Evolutionary conservation across 1,284 basidiomycete genomes (phyloP).

Genomic region (Omphalotus olearius): DNA sequence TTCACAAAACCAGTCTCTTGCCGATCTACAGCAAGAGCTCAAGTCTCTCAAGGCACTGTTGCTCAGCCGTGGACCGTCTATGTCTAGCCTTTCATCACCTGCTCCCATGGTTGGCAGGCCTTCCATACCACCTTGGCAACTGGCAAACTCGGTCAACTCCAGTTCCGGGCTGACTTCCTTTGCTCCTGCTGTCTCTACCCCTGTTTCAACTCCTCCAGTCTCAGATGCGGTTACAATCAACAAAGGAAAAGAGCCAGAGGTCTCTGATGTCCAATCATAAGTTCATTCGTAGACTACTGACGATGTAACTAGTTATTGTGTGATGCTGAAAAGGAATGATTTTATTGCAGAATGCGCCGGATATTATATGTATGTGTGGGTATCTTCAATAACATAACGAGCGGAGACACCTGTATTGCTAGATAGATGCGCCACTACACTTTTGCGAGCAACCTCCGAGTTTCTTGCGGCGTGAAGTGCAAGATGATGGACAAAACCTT

Average conservation of each 20-base stretch:
- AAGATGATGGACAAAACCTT: constrained; percentile 88
- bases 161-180: constrained; percentile 12
- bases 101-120: constrained; percentile 56
- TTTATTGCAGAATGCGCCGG: not conserved
- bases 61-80: constrained; percentile 68
- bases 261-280: not conserved
- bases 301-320: not conserved
- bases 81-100: constrained; percentile 45
- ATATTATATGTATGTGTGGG: not conserved
- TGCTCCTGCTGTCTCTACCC: constrained; percentile 20
- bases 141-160: constrained; percentile 33
- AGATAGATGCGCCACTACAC: constrained; percentile 32
- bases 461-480: constrained; percentile 92
- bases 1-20: constrained; percentile 71
- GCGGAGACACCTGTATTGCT: no score
- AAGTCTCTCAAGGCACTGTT: constrained; percentile 93
- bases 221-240: constrained; percentile 17
- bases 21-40: constrained; percentile 90
- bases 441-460: constrained; percentile 78
- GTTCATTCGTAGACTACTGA: not conserved
- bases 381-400: not conserved
- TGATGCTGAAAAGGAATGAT: not conserved
- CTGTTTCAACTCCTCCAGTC: constrained; percentile 9
- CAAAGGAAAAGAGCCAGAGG: constrained; percentile 44
- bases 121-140: constrained; percentile 87